Conservation (phyloP, 1,284 basidiomycete species). For the Melampsora allii-populina region DNA sequence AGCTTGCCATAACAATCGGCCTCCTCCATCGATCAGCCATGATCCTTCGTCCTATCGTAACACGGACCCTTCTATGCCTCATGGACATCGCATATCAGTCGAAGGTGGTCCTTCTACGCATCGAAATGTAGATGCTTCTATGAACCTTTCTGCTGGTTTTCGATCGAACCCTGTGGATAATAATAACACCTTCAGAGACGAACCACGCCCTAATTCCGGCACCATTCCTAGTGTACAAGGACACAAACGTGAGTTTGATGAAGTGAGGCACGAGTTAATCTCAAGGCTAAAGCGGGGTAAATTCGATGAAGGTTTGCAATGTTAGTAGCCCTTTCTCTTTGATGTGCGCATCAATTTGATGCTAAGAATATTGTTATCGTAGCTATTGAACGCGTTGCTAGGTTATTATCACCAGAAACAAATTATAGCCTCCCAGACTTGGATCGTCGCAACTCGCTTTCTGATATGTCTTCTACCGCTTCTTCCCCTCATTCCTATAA, state of each 20-base stretch:
- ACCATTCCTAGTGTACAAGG: neutral
- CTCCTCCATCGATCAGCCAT: too few species aligned
- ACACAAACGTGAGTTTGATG: slow-evolving; percentile 35
- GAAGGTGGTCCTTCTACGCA: too few species aligned
- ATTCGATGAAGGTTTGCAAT: slow-evolving; percentile 15
- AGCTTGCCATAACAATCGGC: too few species aligned
- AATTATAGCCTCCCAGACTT: slow-evolving; percentile 29
- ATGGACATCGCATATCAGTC: too few species aligned
- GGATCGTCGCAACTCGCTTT: slow-evolving; percentile 27
- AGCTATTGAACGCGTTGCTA: slow-evolving; percentile 23
- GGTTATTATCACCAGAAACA: slow-evolving; percentile 15
- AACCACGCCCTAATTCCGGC: slow-evolving; percentile 5
- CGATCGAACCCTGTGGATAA: too few species aligned
- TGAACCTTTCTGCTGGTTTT: too few species aligned
- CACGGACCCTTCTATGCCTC: too few species aligned
- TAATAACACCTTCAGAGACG: neutral
- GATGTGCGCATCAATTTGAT: neutral
- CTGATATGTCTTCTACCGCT: slow-evolving; percentile 26
- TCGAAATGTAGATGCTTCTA: too few species aligned
- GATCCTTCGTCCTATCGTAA: too few species aligned
- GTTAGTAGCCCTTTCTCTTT: slow-evolving; percentile 9
- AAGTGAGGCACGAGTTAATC: slow-evolving; percentile 24
- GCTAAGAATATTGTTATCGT: neutral
- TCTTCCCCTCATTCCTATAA: slow-evolving; percentile 32
- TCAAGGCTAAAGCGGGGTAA: slow-evolving; percentile 33